Evolutionary conservation across 176 grass and related monocot genomes (phyloP).

Genomic region (Poa pratensis): DNA sequence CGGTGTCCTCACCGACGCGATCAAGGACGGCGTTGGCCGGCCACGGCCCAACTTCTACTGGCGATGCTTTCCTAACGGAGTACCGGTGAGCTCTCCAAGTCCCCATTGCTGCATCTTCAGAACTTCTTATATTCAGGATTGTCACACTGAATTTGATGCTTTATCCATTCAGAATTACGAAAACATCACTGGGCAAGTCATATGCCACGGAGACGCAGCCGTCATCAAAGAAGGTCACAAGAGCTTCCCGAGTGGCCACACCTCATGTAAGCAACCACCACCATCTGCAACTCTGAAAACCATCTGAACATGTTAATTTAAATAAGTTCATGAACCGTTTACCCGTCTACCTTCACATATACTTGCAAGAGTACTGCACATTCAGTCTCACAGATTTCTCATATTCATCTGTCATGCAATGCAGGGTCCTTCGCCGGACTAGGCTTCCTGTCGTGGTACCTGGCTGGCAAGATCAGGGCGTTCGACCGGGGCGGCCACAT

Average conservation of each 20-base stretch:
- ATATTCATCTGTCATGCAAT: neutral
- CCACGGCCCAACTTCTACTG: slow-evolving; percentile 58
- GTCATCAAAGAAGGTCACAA: slow-evolving; percentile 55
- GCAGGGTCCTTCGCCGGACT: slow-evolving; percentile 53
- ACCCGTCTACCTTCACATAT: neutral
- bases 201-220: slow-evolving; percentile 20
- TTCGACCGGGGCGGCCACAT: slow-evolving; percentile 50
- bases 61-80: slow-evolving; percentile 51
- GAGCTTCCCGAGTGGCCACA: slow-evolving; percentile 52
- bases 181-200: slow-evolving; percentile 20
- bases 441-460: slow-evolving; percentile 62
- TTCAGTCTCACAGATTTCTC: neutral
- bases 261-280: slow-evolving; percentile 2
- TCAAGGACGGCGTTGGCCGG: slow-evolving; percentile 59
- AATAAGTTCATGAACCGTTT: too few relatives aligned
- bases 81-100: slow-evolving; percentile 24
- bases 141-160: neutral
- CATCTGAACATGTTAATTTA: neutral
- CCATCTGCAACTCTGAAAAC: neutral
- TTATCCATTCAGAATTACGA: slow-evolving; percentile 15
- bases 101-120: neutral
- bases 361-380: neutral
- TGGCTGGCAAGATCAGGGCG: slow-evolving; percentile 50
- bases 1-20: slow-evolving; percentile 44
- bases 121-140: neutral